phyloP scores from a whole-genome alignment of 176 grass and related monocot genomes.

The Coix lacrymajobi region DNA sequence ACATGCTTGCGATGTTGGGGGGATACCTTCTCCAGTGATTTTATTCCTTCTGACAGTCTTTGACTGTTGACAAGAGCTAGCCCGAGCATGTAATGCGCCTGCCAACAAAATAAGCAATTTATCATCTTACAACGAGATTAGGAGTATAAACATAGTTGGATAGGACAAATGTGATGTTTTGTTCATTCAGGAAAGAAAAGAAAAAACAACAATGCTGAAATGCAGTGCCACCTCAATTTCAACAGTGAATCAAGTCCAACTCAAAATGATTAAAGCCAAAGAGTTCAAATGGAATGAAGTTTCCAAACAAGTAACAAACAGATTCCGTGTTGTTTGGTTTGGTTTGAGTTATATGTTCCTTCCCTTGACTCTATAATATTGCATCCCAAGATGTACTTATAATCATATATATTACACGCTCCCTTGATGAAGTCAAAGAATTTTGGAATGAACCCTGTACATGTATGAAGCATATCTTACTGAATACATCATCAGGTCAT shows the following conservation, averaged over 20 bases:
- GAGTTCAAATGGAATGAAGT: not conserved
- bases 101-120: conserved; percentile 18
- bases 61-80: conserved; percentile 68
- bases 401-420: not conserved
- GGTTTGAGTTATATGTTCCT: not conserved
- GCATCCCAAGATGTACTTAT: not conserved
- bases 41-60: conserved; percentile 70
- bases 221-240: not conserved
- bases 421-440: not conserved
- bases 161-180: not conserved
- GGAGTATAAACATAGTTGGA: not conserved
- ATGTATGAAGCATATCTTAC: not conserved
- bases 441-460: not conserved
- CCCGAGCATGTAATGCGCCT: conserved; percentile 89
- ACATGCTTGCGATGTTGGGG: not conserved
- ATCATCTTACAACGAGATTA: not conserved
- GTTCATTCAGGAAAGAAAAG: not conserved
- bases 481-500: not conserved
- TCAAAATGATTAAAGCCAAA: not conserved
- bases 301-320: not conserved
- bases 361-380: not conserved
- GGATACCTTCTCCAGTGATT: conserved; percentile 79
- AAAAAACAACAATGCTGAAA: not conserved
- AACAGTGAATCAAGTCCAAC: not conserved
- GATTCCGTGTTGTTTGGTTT: not conserved